These are phyloP conservation scores for Ascoidea rubescens DNA, from an alignment of 805 yeast species.

Conservation along the genomic window DNA sequence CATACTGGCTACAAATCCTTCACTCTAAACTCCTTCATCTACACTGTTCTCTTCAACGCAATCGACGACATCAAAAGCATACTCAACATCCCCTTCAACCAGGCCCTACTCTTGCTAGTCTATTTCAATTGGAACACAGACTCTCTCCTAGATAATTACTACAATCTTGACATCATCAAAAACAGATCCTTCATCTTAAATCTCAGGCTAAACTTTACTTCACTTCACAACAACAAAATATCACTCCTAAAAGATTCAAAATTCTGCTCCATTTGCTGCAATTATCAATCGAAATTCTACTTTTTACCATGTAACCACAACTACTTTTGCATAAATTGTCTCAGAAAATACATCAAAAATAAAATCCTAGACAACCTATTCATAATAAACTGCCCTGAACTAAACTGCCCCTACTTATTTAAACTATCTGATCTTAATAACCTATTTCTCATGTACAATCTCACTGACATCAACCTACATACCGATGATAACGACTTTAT, in stretches of 20 bases:
- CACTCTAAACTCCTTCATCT: conserved; percentile 10
- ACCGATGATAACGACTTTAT: conserved; percentile 8
- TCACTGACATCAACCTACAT: background rate
- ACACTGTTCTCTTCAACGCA: conserved; percentile 14
- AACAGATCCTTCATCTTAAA: conserved; percentile 19
- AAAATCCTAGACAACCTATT: conserved; percentile 24
- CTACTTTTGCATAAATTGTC: conserved; percentile 56
- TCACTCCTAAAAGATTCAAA: conserved; percentile 17
- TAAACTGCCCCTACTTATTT: conserved; percentile 32
- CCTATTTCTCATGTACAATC: conserved; percentile 12
- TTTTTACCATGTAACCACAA: conserved; percentile 38
- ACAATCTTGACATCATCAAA: conserved; percentile 21
- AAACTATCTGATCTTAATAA: conserved; percentile 27
- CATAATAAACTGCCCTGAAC: conserved; percentile 53
- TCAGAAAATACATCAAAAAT: conserved; percentile 39
- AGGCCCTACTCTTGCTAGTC: conserved; percentile 30
- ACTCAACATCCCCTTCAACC: conserved; percentile 23
- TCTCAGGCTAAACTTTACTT: background rate
- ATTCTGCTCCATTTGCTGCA: conserved; percentile 64
- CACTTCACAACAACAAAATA: conserved; percentile 5
- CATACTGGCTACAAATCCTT: conserved; percentile 10
- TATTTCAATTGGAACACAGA: conserved; percentile 48
- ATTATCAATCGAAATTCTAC: conserved; percentile 31
- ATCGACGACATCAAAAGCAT: conserved; percentile 22
- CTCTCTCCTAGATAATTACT: conserved; percentile 26